These are phyloP conservation scores for Jatropha multifida DNA, from an alignment of 441 rosid species.

Conservation along the genomic window DNA sequence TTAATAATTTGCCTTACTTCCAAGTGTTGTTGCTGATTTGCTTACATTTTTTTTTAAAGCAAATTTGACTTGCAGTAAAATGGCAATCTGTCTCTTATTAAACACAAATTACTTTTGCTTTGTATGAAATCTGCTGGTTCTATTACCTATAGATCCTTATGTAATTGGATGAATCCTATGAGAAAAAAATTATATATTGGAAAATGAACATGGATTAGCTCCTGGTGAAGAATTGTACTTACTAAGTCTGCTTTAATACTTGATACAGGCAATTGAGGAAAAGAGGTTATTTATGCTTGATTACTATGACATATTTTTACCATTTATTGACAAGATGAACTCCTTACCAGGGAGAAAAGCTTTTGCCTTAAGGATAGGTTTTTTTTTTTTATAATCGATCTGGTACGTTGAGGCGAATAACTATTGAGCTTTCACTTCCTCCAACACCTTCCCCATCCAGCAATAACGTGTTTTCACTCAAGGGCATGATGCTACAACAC, in stretches of 20 bases:
- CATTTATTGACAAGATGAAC: conserved; percentile 66
- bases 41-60: not conserved
- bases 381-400: conserved; percentile 51
- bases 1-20: not conserved
- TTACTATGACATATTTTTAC: conserved; percentile 84
- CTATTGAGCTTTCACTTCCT: conserved; percentile 85
- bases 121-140: not conserved
- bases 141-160: not conserved
- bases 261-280: conserved; percentile 77
- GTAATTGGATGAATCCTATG: not conserved
- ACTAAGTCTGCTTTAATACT: conserved; percentile 13
- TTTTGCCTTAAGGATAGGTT: conserved; percentile 63
- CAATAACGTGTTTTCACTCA: conserved; percentile 59
- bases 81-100: not conserved
- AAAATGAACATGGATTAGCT: not conserved
- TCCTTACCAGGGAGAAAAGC: conserved; percentile 57
- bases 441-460: conserved; percentile 45
- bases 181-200: not conserved
- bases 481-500: conserved; percentile 79
- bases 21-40: not conserved
- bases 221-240: not conserved
- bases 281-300: conserved; percentile 78
- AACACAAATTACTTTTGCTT: not conserved
- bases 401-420: conserved; percentile 61
- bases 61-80: not conserved